Evolutionary conservation across 768 basidiomycete species (phyloP).

Genomic region (Obba rivulosa): DNA sequence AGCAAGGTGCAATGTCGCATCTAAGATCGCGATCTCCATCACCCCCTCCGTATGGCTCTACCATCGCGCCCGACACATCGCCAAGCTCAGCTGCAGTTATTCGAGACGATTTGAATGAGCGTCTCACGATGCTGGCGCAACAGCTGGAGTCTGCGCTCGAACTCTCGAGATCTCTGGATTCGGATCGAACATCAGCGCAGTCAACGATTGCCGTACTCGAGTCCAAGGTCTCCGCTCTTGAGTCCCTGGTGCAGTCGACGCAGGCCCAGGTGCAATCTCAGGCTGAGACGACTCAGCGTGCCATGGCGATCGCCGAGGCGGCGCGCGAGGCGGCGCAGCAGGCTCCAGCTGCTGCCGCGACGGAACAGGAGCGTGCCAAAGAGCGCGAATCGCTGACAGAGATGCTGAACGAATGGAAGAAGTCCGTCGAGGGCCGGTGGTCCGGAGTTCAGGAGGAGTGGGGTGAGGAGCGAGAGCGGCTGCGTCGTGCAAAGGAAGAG

Average conservation of each 20-base stretch:
- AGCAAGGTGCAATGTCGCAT: not conserved
- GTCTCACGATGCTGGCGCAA: slow-evolving; percentile 55
- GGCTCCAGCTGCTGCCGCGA: slow-evolving; percentile 12
- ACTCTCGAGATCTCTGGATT: slow-evolving; percentile 67
- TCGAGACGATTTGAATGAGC: slow-evolving; percentile 53
- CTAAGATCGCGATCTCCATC: slow-evolving; percentile 18
- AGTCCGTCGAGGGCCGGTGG: slow-evolving; percentile 77
- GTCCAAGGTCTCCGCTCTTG: slow-evolving; percentile 62
- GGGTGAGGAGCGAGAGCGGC: slow-evolving; percentile 72
- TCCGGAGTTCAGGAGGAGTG: slow-evolving; percentile 73
- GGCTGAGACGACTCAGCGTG: slow-evolving; percentile 25
- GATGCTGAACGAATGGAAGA: slow-evolving; percentile 69
- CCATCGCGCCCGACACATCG: slow-evolving; percentile 21
- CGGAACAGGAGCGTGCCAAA: slow-evolving; percentile 26
- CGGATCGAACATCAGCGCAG: slow-evolving; percentile 74
- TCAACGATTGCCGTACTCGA: slow-evolving; percentile 66
- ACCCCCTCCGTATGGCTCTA: slow-evolving; percentile 13
- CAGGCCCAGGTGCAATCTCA: slow-evolving; percentile 37
- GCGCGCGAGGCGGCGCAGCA: slow-evolving; percentile 25
- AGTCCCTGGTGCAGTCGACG: slow-evolving; percentile 54
- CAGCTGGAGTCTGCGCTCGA: slow-evolving; percentile 76
- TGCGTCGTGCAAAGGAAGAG: slow-evolving; percentile 69
- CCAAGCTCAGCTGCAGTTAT: slow-evolving; percentile 15
- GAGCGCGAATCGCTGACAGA: slow-evolving; percentile 47
- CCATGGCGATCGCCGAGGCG: slow-evolving; percentile 21